A percentile compares a stretch with the other conserved stretches of the same genome.
Evolutionary conservation across 2,329 filamentous ascomycete species (phyloP).

Genomic region (Bipolaris oryzae): DNA sequence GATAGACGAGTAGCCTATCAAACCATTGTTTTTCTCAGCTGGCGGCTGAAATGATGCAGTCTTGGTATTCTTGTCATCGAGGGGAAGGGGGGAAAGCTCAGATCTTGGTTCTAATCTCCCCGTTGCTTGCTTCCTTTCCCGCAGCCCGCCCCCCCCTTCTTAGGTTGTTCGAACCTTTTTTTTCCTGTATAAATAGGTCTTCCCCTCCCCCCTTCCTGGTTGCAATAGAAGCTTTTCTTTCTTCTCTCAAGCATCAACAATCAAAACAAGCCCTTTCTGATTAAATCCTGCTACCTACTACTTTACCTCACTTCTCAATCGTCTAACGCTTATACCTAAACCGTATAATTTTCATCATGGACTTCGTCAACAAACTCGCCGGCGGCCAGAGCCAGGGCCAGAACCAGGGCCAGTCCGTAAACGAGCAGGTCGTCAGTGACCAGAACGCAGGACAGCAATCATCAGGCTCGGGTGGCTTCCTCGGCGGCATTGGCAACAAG

Average conservation of each 20-base stretch:
- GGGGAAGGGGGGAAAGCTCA: neutral
- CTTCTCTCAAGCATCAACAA: neutral
- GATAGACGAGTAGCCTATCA: neutral
- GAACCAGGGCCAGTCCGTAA: slow-evolving; percentile 29
- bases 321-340: too few relatives aligned
- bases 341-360: slow-evolving; percentile 44
- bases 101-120: slow-evolving; percentile 12
- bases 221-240: neutral
- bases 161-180: neutral
- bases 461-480: slow-evolving; percentile 52
- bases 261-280: neutral
- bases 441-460: slow-evolving; percentile 40
- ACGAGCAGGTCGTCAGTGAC: slow-evolving; percentile 39
- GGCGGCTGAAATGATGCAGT: neutral
- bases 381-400: slow-evolving; percentile 45
- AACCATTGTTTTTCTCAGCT: neutral
- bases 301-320: neutral
- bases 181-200: slow-evolving; percentile 26
- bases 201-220: too few relatives aligned
- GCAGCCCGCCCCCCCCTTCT: neutral
- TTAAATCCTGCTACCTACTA: neutral
- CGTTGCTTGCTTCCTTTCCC: neutral
- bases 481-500: slow-evolving; percentile 70
- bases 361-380: slow-evolving; percentile 56
- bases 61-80: slow-evolving; percentile 3